Conservation (phyloP, 78 protist genomes). For the Creolimax fragrantissima region DNA sequence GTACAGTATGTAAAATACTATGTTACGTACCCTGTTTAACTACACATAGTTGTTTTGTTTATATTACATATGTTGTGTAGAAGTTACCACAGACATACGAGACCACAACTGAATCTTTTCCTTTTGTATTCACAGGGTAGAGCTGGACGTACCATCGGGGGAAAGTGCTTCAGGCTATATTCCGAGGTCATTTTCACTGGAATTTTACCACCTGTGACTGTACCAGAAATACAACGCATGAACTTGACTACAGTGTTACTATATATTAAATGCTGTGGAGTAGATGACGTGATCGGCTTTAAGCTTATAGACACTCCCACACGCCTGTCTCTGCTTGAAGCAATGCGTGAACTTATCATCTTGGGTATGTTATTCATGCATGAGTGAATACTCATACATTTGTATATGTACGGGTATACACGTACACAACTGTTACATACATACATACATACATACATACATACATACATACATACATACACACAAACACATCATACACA, state of each 20-base stretch:
- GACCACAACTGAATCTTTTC: no score
- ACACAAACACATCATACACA: no score
- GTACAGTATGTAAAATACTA: no score
- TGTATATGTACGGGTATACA: background rate
- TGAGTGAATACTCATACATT: no score
- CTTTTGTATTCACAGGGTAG: no score
- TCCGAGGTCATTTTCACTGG: background rate
- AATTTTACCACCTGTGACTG: background rate
- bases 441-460: background rate
- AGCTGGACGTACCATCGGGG: slow-evolving; percentile 25
- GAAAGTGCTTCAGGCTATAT: slow-evolving; percentile 6
- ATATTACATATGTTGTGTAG: no score
- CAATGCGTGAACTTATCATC: background rate
- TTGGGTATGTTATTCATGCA: background rate
- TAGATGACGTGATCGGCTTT: background rate
- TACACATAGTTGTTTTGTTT: no score
- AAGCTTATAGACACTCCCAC: background rate
- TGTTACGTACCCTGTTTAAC: no score
- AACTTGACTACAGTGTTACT: background rate
- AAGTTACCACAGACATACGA: no score
- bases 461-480: no score
- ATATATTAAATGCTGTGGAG: background rate
- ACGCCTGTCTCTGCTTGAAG: background rate
- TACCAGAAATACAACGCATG: slow-evolving; percentile 26
- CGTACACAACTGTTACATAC: background rate